Evolutionary conservation across 805 yeast genomes (phyloP).

Genomic region (Isabelozyma rhagii): DNA sequence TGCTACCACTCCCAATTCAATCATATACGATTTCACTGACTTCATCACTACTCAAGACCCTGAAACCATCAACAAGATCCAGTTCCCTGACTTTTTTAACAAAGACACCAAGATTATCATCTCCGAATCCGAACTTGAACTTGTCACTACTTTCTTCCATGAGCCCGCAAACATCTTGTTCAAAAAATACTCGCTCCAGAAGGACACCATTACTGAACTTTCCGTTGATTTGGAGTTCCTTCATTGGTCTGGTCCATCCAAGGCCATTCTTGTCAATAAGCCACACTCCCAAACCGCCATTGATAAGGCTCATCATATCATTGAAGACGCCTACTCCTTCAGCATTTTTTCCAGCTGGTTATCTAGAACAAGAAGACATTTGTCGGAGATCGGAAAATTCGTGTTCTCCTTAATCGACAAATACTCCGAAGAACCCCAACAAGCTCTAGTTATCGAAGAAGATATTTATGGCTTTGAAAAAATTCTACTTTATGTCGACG

Average conservation of each 20-base stretch:
- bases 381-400: constrained; percentile 29
- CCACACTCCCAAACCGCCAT: constrained; percentile 25
- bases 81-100: constrained; percentile 1
- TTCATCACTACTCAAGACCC: constrained; percentile 12
- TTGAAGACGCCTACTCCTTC: constrained; percentile 23
- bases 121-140: constrained; percentile 1
- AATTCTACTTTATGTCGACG: constrained; percentile 25
- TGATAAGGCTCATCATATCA: constrained; percentile 28
- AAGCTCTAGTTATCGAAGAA: constrained; percentile 3
- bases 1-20: neutral
- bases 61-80: constrained; percentile 12
- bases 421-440: neutral
- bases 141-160: constrained; percentile 2
- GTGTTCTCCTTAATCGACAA: constrained; percentile 7
- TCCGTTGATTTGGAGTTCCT: neutral
- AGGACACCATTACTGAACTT: constrained; percentile 1
- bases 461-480: constrained; percentile 32
- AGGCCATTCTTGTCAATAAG: constrained; percentile 25
- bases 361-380: constrained; percentile 27
- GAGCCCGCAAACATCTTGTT: neutral
- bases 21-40: constrained; percentile 20
- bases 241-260: neutral
- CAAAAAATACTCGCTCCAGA: neutral
- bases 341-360: constrained; percentile 24
- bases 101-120: neutral